A percentile compares a stretch with the other conserved stretches of the same genome.
These are phyloP conservation scores for Nicotiana paniculata DNA, from an alignment of 257 asterid genomes.

Conservation along the genomic window DNA sequence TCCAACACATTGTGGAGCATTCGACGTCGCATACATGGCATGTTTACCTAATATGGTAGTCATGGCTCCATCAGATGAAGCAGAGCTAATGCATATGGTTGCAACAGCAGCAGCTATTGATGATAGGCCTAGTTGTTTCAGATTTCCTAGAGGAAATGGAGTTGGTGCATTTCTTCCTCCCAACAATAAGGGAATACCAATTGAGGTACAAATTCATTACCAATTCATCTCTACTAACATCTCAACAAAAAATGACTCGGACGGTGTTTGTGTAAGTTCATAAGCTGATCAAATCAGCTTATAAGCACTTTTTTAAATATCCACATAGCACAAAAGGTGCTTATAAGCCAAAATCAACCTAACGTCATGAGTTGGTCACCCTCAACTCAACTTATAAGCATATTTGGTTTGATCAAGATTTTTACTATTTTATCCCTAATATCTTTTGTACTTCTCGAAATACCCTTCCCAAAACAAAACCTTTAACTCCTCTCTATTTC, in stretches of 20 bases:
- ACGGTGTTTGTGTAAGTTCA: not conserved
- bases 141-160: slow-evolving; percentile 78
- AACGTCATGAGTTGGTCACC: not conserved
- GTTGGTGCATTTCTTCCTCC: slow-evolving; percentile 48
- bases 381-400: not conserved
- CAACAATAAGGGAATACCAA: slow-evolving; percentile 49
- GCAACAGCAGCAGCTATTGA: slow-evolving; percentile 75
- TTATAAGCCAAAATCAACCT: not conserved
- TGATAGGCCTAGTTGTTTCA: slow-evolving; percentile 69
- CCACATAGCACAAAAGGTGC: not conserved
- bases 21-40: slow-evolving; percentile 74
- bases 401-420: not conserved
- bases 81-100: slow-evolving; percentile 78
- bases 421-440: not conserved
- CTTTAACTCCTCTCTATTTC: not conserved
- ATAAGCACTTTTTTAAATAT: not conserved
- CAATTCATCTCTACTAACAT: not conserved
- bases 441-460: not conserved
- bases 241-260: not conserved
- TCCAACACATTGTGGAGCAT: slow-evolving; percentile 83
- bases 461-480: not conserved
- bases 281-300: not conserved
- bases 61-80: slow-evolving; percentile 85
- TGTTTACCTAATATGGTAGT: slow-evolving; percentile 85
- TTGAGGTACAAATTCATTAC: slow-evolving; percentile 38